Conservation (phyloP, 345 rosid species). For the Salix udensis region DNA sequence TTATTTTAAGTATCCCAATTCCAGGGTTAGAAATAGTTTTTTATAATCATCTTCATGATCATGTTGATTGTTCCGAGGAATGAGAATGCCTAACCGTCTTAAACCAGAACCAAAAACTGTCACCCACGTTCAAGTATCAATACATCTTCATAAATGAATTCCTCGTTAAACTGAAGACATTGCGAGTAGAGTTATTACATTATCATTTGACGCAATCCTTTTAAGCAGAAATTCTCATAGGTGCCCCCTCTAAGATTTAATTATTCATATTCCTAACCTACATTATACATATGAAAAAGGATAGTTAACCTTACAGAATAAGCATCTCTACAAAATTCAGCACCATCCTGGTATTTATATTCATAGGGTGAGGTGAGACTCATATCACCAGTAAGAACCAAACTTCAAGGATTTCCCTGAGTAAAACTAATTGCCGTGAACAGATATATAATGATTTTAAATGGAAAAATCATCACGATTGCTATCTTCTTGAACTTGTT, state of each 20-base stretch:
- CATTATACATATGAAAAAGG: conserved; percentile 2
- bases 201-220: not conserved
- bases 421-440: not conserved
- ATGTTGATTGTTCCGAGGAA: not conserved
- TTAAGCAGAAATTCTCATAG: not conserved
- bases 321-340: conserved; percentile 31
- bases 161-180: not conserved
- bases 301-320: conserved; percentile 2
- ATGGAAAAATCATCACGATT: conserved; percentile 15
- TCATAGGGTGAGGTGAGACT: conserved; percentile 8
- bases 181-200: not conserved
- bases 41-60: not conserved
- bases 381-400: conserved; percentile 1
- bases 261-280: not conserved
- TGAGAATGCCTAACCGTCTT: not conserved
- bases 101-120: not conserved
- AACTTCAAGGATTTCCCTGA: not conserved
- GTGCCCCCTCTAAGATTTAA: not conserved
- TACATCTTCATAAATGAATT: not conserved
- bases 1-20: no score
- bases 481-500: conserved; percentile 29
- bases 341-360: conserved; percentile 13
- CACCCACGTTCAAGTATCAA: not conserved
- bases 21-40: no score
- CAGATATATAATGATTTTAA: not conserved